Evolutionary conservation across 2,329 filamentous ascomycete genomes (phyloP).

Genomic region (Hypoxylon sp.): DNA sequence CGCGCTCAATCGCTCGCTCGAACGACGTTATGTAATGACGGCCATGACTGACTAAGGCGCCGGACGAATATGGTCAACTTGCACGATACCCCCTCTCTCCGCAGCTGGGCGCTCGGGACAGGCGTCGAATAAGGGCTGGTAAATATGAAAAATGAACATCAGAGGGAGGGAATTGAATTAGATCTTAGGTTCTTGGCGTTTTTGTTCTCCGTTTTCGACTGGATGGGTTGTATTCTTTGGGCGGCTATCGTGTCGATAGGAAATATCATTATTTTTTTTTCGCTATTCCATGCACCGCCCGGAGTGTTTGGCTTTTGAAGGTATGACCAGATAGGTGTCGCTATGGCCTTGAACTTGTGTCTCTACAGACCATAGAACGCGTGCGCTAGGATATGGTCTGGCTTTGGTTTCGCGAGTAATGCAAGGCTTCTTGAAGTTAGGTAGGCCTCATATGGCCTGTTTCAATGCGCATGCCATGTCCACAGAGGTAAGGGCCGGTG

Average conservation of each 20-base stretch:
- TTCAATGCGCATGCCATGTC: constrained; percentile 1
- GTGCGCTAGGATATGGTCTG: not conserved
- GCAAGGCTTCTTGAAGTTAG: constrained; percentile 2
- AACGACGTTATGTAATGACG: constrained; percentile 4
- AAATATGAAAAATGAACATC: constrained; percentile 25
- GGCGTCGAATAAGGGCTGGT: constrained; percentile 20
- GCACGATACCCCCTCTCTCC: constrained; percentile 38
- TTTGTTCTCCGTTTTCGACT: constrained; percentile 4
- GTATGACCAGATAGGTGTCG: not conserved
- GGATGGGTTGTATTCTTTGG: constrained; percentile 14
- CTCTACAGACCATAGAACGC: not conserved
- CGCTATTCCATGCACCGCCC: constrained; percentile 4
- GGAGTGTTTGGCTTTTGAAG: not conserved
- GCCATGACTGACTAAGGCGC: constrained; percentile 18
- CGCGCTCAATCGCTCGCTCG: not conserved
- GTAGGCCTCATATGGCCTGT: not conserved
- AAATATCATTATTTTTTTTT: constrained; percentile 33
- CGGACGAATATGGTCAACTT: constrained; percentile 23
- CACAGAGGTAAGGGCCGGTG: not conserved
- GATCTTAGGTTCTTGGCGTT: constrained; percentile 35
- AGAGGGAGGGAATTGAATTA: constrained; percentile 23
- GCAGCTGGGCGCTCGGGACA: constrained; percentile 20
- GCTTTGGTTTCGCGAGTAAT: constrained; percentile 7
- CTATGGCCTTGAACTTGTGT: not conserved
- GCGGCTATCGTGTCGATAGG: constrained; percentile 32